Conservation (phyloP, 139 green algal species). For the Coelastrella sp. region DNA sequence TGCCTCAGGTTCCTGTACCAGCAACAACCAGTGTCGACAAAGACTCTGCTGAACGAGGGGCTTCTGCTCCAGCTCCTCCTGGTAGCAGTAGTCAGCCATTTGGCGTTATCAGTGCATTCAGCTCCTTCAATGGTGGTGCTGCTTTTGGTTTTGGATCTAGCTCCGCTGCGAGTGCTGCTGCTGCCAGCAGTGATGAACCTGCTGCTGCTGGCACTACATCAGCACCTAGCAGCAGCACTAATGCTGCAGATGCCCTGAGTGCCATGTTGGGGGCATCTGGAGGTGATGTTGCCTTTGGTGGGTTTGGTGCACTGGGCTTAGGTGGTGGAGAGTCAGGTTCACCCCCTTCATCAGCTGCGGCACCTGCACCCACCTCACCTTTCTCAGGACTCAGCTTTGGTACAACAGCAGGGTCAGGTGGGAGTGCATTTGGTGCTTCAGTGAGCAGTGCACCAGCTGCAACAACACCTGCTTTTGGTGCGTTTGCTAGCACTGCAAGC, state of each 20-base stretch:
- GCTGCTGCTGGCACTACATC: neutral
- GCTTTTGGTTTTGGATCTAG: constrained; percentile 24
- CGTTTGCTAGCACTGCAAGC: neutral
- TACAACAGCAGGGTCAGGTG: neutral
- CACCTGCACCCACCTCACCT: neutral
- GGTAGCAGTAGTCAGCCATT: neutral
- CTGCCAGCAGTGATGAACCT: too few species aligned
- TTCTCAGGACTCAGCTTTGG: neutral
- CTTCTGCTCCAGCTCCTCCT: neutral
- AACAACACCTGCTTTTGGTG: too few species aligned
- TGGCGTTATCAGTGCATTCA: neutral
- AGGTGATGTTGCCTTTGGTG: constrained; percentile 13
- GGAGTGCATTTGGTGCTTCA: constrained; percentile 19
- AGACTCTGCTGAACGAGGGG: neutral
- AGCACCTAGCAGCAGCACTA: neutral
- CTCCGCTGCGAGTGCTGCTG: neutral
- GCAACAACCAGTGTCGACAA: neutral
- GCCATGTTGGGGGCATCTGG: constrained; percentile 26
- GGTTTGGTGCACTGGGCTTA: constrained; percentile 32
- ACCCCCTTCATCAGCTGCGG: neutral
- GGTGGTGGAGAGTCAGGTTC: constrained; percentile 1
- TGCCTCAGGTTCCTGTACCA: too few species aligned
- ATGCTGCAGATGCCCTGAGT: constrained; percentile 25
- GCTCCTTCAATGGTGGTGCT: neutral
- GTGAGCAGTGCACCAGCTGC: neutral